These are phyloP conservation scores for Coriaria nepalensis DNA, from an alignment of 306 rosid species.

Conservation along the genomic window DNA sequence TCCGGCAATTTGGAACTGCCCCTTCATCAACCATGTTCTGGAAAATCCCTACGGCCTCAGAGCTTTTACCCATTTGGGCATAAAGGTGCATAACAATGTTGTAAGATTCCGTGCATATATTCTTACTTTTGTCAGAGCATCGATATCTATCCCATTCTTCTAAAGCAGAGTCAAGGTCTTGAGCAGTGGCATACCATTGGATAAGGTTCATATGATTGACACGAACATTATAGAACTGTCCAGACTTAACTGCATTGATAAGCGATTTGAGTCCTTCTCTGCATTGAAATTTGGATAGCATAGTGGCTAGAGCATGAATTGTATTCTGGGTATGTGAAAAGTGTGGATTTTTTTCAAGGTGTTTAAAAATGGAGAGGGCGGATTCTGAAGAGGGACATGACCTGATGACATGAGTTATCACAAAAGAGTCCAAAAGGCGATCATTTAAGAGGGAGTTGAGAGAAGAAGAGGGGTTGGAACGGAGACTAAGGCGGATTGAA, in stretches of 20 bases:
- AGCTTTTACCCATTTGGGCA: constrained; percentile 36
- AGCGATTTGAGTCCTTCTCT: constrained; percentile 36
- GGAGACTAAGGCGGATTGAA: constrained; percentile 55
- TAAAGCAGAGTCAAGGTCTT: constrained; percentile 48
- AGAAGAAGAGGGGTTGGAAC: constrained; percentile 28
- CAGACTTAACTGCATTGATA: constrained; percentile 27
- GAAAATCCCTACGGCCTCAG: constrained; percentile 41
- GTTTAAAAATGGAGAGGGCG: constrained; percentile 33
- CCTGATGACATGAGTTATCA: constrained; percentile 53
- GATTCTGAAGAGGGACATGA: constrained; percentile 64
- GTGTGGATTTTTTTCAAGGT: constrained; percentile 19
- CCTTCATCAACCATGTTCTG: constrained; percentile 48
- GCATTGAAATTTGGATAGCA: constrained; percentile 51
- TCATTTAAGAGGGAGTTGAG: constrained; percentile 30
- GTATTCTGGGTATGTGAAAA: constrained; percentile 58
- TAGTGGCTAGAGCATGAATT: constrained; percentile 50
- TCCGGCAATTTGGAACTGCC: constrained; percentile 54
- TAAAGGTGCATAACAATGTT: constrained; percentile 54
- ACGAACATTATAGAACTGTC: constrained; percentile 26
- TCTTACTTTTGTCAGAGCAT: constrained; percentile 14
- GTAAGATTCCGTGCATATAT: constrained; percentile 54
- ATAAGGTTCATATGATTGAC: constrained; percentile 54
- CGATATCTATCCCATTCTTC: constrained; percentile 45
- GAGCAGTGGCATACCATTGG: constrained; percentile 50
- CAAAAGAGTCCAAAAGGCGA: constrained; percentile 49